A percentile compares a stretch with the other conserved stretches of the same genome.
phyloP scores from a whole-genome alignment of 2,329 filamentous ascomycete genomes.

The Fusarium falciforme region DNA sequence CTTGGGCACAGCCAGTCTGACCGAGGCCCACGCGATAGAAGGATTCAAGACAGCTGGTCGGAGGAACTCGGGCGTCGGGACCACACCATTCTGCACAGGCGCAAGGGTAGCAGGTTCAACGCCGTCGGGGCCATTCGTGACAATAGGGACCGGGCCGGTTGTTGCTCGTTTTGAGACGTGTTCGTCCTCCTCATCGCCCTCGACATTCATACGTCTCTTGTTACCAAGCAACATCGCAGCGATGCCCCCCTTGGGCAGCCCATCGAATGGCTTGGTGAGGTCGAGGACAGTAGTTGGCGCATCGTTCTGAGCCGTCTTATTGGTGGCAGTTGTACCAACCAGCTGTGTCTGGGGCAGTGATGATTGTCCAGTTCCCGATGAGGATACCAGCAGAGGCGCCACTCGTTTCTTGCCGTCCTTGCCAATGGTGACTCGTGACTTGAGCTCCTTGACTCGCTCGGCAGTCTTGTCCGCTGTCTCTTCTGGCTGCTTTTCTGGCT shows the following conservation, averaged over 20 bases:
- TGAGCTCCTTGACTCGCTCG: constrained; percentile 71
- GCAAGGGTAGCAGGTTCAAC: constrained; percentile 79
- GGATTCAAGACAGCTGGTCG: constrained; percentile 90
- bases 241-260: constrained; percentile 89
- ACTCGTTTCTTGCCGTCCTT: constrained; percentile 98
- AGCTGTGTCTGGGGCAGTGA: constrained; percentile 90
- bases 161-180: constrained; percentile 63
- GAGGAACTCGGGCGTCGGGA: constrained; percentile 83
- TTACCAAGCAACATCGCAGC: constrained; percentile 89
- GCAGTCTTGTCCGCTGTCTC: constrained; percentile 65
- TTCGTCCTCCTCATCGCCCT: constrained; percentile 81
- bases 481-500: constrained; percentile 53
- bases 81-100: constrained; percentile 68
- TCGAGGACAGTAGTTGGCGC: constrained; percentile 86
- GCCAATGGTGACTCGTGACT: constrained; percentile 91
- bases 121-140: constrained; percentile 82
- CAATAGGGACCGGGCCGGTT: constrained; percentile 78
- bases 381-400: constrained; percentile 89
- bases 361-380: constrained; percentile 86
- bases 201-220: constrained; percentile 84
- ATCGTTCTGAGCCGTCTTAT: constrained; percentile 73
- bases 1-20: constrained; percentile 88
- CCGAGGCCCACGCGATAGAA: constrained; percentile 81
- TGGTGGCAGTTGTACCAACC: constrained; percentile 77
- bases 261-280: constrained; percentile 92